Conservation (phyloP, 1,284 basidiomycete species). For the Meripilus lineatus region DNA sequence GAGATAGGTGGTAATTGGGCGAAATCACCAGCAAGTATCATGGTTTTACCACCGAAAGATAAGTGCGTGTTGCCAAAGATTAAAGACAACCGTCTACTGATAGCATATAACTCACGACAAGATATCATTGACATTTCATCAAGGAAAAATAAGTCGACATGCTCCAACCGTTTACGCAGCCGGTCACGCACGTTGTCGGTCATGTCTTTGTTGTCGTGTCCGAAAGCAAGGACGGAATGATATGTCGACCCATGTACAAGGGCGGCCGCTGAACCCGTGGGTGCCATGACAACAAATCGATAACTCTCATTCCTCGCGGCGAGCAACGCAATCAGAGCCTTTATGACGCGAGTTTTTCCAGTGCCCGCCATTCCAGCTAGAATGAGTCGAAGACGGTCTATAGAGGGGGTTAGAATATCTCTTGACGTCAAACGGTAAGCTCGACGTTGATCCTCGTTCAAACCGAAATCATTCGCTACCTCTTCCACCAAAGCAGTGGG, state of each 20-base stretch:
- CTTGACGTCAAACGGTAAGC: conserved; percentile 31
- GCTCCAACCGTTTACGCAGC: conserved; percentile 15
- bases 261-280: conserved; percentile 34
- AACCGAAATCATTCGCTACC: conserved; percentile 2
- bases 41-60: no score
- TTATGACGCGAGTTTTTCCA: conserved; percentile 39
- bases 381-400: conserved; percentile 29
- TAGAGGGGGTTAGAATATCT: conserved; percentile 17
- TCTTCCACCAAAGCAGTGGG: neutral
- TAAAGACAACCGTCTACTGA: conserved; percentile 3
- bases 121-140: conserved; percentile 12
- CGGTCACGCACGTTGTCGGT: no score
- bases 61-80: neutral
- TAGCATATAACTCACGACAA: conserved; percentile 5
- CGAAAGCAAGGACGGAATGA: no score
- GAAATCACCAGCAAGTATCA: conserved; percentile 13
- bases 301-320: conserved; percentile 17
- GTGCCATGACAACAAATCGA: conserved; percentile 28
- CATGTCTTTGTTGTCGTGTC: conserved; percentile 36
- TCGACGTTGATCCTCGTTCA: conserved; percentile 29
- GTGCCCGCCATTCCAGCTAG: conserved; percentile 35
- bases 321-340: conserved; percentile 30
- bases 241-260: conserved; percentile 32
- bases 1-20: conserved; percentile 15
- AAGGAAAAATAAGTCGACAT: no score